A percentile compares a stretch with the other conserved stretches of the same genome.
These are phyloP conservation scores for Fusarium nanum DNA, from an alignment of 2,329 filamentous ascomycete genomes.

Conservation along the genomic window DNA sequence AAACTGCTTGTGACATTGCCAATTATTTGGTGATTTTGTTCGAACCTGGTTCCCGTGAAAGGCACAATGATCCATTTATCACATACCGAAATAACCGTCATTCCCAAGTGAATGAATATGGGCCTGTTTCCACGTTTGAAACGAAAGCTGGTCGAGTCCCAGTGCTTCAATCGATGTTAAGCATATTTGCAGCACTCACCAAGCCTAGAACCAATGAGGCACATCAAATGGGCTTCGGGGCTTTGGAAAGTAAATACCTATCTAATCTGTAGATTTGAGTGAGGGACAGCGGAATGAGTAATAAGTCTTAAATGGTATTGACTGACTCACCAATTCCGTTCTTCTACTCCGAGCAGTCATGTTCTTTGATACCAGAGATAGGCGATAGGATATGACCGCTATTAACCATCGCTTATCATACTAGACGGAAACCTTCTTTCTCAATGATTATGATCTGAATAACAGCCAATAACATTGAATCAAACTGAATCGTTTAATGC, in stretches of 20 bases:
- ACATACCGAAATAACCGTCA: background rate
- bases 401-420: background rate
- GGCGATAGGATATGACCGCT: background rate
- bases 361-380: background rate
- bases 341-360: background rate
- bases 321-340: background rate
- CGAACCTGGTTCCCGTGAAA: background rate
- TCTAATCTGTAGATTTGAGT: background rate
- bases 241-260: background rate
- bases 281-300: background rate
- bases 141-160: background rate
- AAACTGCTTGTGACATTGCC: background rate
- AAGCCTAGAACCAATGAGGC: background rate
- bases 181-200: background rate
- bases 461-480: background rate
- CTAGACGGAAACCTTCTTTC: conserved; percentile 1
- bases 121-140: background rate
- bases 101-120: background rate
- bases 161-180: background rate
- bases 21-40: background rate
- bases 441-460: background rate
- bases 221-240: background rate
- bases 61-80: background rate
- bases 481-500: background rate
- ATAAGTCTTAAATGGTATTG: background rate